Conservation (phyloP, 208 protist genomes). For the Trypanosoma congolense region DNA sequence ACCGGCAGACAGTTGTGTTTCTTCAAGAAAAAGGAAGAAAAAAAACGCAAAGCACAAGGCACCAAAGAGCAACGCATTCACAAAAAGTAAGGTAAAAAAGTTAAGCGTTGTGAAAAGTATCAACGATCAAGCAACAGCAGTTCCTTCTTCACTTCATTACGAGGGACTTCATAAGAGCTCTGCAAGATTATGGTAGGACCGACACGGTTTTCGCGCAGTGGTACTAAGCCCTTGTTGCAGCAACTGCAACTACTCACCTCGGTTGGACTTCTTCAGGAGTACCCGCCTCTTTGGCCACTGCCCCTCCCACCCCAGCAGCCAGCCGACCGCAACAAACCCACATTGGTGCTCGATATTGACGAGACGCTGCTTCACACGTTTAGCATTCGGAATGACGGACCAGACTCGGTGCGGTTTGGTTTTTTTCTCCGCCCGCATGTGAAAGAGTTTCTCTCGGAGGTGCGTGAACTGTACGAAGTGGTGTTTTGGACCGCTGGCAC, state of each 20-base stretch:
- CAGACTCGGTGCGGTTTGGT: conserved; percentile 33
- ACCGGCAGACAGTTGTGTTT: too few species aligned
- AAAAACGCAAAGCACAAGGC: too few species aligned
- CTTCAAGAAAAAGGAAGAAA: too few species aligned
- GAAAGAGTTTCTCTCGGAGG: conserved; percentile 67
- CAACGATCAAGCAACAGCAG: too few species aligned
- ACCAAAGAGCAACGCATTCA: too few species aligned
- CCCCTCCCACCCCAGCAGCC: conserved; percentile 57
- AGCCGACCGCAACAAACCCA: conserved; percentile 41
- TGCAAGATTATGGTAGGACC: conserved; percentile 1
- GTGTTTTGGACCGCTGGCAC: conserved; percentile 86
- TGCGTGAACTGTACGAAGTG: conserved; percentile 76
- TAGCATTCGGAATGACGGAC: conserved; percentile 23
- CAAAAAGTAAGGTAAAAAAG: too few species aligned
- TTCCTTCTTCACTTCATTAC: too few species aligned
- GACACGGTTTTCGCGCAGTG: not conserved
- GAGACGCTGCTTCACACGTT: conserved; percentile 77
- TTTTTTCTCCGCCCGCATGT: conserved; percentile 62
- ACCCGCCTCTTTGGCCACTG: conserved; percentile 59
- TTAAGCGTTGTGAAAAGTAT: too few species aligned
- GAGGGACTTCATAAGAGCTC: too few species aligned
- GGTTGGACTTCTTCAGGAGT: conserved; percentile 43
- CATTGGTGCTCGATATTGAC: conserved; percentile 87
- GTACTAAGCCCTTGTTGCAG: not conserved
- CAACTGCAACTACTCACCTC: conserved; percentile 40